phyloP scores from a whole-genome alignment of 495 filamentous ascomycete genomes.

The Pseudoneurospora amorphoporcata region DNA sequence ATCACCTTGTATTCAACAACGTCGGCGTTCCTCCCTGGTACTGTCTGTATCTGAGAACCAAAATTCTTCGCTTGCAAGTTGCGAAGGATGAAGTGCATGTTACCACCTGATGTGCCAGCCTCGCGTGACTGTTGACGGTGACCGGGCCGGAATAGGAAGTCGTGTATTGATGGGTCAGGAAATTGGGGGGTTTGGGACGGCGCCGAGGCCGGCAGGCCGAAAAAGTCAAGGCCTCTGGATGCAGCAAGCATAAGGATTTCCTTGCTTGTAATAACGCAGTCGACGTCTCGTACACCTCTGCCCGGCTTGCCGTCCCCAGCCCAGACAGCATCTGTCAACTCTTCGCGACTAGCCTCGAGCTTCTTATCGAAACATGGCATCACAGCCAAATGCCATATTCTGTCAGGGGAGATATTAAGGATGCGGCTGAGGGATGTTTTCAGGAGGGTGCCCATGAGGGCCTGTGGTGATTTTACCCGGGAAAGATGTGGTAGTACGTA shows the following conservation, averaged over 20 bases:
- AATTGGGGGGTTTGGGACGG: conserved; percentile 38
- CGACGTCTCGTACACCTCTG: conserved; percentile 70
- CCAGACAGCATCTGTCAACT: conserved; percentile 81
- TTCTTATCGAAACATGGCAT: conserved; percentile 99
- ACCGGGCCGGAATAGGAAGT: conserved; percentile 54
- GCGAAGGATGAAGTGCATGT: conserved; percentile 69
- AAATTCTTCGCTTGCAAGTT: conserved; percentile 59
- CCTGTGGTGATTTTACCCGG: conserved; percentile 86
- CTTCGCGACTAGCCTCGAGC: conserved; percentile 85
- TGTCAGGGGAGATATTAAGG: conserved; percentile 60
- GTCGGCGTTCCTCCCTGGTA: conserved; percentile 78
- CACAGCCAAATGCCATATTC: conserved; percentile 86
- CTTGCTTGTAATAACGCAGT: conserved; percentile 93
- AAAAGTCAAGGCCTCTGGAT: conserved; percentile 63
- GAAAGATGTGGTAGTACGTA: conserved; percentile 87
- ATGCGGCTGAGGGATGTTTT: conserved; percentile 70
- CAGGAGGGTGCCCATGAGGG: conserved; percentile 75
- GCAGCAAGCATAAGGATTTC: conserved; percentile 84
- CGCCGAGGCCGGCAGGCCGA: conserved; percentile 50
- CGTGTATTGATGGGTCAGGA: conserved; percentile 56
- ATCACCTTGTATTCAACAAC: conserved; percentile 72
- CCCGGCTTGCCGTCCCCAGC: conserved; percentile 29
- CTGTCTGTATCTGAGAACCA: conserved; percentile 53
- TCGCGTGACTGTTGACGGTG: conserved; percentile 20
- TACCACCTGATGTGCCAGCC: conserved; percentile 78